A percentile compares a stretch with the other conserved stretches of the same genome.
phyloP scores from a whole-genome alignment of 495 filamentous ascomycete genomes.

The Aspergillus hancockii region DNA sequence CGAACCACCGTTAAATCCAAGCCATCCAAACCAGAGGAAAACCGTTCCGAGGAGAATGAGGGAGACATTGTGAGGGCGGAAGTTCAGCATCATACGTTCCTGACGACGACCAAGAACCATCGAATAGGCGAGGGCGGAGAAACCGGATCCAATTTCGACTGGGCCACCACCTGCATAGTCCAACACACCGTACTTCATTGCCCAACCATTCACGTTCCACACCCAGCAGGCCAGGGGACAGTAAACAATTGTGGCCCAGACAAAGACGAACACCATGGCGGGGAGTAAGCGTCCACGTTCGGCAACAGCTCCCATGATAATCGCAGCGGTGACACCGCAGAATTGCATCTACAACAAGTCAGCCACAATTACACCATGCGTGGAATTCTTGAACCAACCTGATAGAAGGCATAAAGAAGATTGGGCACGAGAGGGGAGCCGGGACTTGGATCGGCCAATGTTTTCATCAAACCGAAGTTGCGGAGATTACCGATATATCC shows the following conservation, averaged over 20 bases:
- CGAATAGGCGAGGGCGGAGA: slow-evolving; percentile 92
- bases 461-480: slow-evolving; percentile 67
- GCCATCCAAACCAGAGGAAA: slow-evolving; percentile 97
- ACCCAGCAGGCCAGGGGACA: slow-evolving; percentile 95
- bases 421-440: slow-evolving; percentile 64
- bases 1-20: slow-evolving; percentile 98
- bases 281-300: slow-evolving; percentile 93
- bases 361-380: neutral
- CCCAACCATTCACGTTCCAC: slow-evolving; percentile 95
- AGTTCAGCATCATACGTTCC: slow-evolving; percentile 98
- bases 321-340: slow-evolving; percentile 87
- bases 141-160: slow-evolving; percentile 94
- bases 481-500: slow-evolving; percentile 67
- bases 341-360: slow-evolving; percentile 77
- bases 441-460: slow-evolving; percentile 61
- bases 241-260: slow-evolving; percentile 97
- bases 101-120: slow-evolving; percentile 94
- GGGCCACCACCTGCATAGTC: slow-evolving; percentile 97
- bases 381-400: slow-evolving; percentile 46
- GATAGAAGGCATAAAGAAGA: slow-evolving; percentile 66
- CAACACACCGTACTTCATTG: slow-evolving; percentile 84
- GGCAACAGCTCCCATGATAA: slow-evolving; percentile 87
- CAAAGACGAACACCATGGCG: slow-evolving; percentile 92
- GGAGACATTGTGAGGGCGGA: slow-evolving; percentile 96
- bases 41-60: slow-evolving; percentile 94